Percentiles rank a stretch among this genome's conserved stretches.
Evolutionary conservation across 1,284 basidiomycete genomes (phyloP).

Genomic region (Rhodotorula sp.): DNA sequence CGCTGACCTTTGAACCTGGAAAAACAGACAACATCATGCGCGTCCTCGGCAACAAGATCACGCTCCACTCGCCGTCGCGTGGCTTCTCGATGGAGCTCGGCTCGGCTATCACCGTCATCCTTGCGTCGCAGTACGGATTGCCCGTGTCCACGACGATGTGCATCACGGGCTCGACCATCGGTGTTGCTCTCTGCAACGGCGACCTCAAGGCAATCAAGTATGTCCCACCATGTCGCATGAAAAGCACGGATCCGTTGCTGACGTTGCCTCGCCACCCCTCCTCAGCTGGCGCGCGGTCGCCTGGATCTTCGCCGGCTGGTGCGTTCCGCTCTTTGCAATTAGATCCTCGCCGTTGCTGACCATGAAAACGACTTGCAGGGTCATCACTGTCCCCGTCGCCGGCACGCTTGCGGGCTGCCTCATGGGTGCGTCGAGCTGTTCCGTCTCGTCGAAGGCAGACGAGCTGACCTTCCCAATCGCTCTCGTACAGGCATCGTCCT

Average conservation of each 20-base stretch:
- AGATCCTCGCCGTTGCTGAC: no score
- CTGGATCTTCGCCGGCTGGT: slow-evolving; percentile 46
- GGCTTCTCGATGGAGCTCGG: slow-evolving; percentile 57
- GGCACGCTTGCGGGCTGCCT: slow-evolving; percentile 51
- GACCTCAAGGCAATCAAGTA: slow-evolving; percentile 16
- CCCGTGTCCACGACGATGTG: slow-evolving; percentile 45
- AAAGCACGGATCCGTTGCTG: no score
- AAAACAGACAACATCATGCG: slow-evolving; percentile 38
- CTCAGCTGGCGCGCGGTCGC: slow-evolving; percentile 15
- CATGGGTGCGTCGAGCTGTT: slow-evolving; percentile 29
- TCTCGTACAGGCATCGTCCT: slow-evolving; percentile 3
- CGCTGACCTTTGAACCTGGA: no score
- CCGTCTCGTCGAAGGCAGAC: no score
- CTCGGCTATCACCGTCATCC: slow-evolving; percentile 47
- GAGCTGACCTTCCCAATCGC: no score
- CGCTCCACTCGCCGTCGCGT: slow-evolving; percentile 55
- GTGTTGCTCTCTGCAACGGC: slow-evolving; percentile 49
- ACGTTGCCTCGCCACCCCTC: no score
- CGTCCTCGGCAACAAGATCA: slow-evolving; percentile 56
- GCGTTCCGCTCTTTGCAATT: no score
- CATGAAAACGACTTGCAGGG: no score
- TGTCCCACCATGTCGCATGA: no score
- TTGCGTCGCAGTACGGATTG: slow-evolving; percentile 53
- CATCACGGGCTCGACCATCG: slow-evolving; percentile 56
- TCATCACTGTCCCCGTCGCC: slow-evolving; percentile 53